phyloP scores from a whole-genome alignment of 352 stramenopile genomes.

The Phytophthora crassamura region DNA sequence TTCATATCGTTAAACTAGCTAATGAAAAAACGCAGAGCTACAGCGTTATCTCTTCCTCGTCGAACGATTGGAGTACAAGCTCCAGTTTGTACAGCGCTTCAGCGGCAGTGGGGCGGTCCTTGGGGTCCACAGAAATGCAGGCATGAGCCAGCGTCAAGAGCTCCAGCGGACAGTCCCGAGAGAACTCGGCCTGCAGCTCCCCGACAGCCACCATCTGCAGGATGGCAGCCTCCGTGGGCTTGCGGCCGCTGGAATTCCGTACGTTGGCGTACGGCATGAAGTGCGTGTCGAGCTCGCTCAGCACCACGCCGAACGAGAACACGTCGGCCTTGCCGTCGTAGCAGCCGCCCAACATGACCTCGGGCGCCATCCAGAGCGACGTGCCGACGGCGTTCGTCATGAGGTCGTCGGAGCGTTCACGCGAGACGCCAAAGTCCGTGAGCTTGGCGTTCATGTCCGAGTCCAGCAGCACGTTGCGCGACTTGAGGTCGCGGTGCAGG shows the following conservation, averaged over 20 bases:
- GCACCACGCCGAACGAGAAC: constrained; percentile 58
- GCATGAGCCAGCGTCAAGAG: constrained; percentile 34
- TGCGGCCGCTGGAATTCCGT: constrained; percentile 36
- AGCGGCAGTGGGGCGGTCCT: constrained; percentile 39
- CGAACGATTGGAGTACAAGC: constrained; percentile 29
- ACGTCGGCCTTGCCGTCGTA: constrained; percentile 60
- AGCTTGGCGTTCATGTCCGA: constrained; percentile 57
- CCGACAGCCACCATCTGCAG: constrained; percentile 47
- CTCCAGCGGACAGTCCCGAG: constrained; percentile 26
- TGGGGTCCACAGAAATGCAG: constrained; percentile 47
- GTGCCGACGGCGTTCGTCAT: constrained; percentile 61
- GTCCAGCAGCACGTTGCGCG: constrained; percentile 75
- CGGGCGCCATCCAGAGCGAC: constrained; percentile 62
- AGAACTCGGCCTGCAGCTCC: constrained; percentile 49
- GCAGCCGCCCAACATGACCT: constrained; percentile 54
- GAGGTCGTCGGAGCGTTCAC: constrained; percentile 42
- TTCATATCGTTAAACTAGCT: constrained; percentile 35
- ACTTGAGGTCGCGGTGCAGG: constrained; percentile 82
- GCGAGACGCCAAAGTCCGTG: constrained; percentile 64
- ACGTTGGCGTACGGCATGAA: constrained; percentile 50
- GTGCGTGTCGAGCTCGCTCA: constrained; percentile 59
- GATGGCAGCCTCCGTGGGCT: constrained; percentile 44
- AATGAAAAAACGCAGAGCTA: constrained; percentile 12
- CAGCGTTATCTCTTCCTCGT: constrained; percentile 42
- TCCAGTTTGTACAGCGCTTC: constrained; percentile 48